Percentiles rank a stretch among this genome's conserved stretches.
Conservation (phyloP, 176 grass and related monocot genomes). For the Bonia amplexicaulis region DNA sequence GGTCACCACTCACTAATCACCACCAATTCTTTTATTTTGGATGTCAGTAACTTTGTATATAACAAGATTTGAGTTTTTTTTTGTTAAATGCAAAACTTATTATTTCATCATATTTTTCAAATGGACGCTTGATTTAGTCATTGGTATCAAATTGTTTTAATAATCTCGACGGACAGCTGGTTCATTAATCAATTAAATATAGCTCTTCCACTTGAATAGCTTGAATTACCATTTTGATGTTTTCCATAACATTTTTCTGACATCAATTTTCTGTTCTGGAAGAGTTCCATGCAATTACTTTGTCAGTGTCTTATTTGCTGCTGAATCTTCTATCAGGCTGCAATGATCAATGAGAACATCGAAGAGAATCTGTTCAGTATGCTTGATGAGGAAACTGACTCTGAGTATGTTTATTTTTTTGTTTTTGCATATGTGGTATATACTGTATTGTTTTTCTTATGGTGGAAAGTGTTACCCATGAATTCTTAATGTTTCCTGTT, state of each 20-base stretch:
- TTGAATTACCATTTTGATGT: not conserved
- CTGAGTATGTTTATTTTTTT: conserved; percentile 57
- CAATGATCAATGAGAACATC: conserved; percentile 76
- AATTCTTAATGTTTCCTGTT: not conserved
- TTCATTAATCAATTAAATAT: not conserved
- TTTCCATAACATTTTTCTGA: not conserved
- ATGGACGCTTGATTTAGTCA: not conserved
- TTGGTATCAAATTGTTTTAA: not conserved
- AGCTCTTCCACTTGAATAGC: not conserved
- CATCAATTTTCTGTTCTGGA: not conserved
- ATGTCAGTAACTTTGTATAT: not conserved
- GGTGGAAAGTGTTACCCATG: not conserved
- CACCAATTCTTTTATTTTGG: conserved; percentile 9
- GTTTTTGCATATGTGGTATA: conserved; percentile 7
- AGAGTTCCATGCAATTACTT: not conserved
- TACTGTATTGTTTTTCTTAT: not conserved
- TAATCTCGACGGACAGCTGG: not conserved
- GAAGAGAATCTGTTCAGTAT: conserved; percentile 93
- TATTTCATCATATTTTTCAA: not conserved
- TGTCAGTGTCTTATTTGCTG: not conserved
- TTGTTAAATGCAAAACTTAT: not conserved
- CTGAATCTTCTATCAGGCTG: conserved; percentile 52
- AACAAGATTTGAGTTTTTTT: conserved; percentile 1
- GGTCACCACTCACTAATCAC: not conserved
- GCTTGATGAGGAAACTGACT: conserved; percentile 98